These are phyloP conservation scores for Parathielavia appendiculata DNA, from an alignment of 495 filamentous ascomycete genomes.

Conservation along the genomic window DNA sequence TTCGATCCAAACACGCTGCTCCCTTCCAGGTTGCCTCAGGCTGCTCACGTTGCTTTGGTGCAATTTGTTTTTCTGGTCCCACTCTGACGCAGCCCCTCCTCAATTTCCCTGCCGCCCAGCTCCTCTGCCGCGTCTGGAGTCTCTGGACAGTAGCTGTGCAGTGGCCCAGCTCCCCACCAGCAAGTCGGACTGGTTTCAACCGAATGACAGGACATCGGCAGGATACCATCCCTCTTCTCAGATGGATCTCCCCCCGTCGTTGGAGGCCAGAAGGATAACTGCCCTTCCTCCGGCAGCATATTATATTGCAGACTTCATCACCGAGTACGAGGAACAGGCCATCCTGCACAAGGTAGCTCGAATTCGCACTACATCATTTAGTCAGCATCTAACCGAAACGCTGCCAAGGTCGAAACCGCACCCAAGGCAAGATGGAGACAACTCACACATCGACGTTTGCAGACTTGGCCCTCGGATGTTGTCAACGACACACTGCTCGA, in stretches of 20 bases:
- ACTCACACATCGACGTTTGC: slow-evolving; percentile 79
- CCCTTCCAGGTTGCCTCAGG: too few species aligned
- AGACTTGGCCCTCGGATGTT: slow-evolving; percentile 82
- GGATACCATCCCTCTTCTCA: slow-evolving; percentile 11
- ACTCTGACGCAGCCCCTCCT: background rate
- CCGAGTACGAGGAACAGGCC: slow-evolving; percentile 61
- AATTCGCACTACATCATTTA: slow-evolving; percentile 4
- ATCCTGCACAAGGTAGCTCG: slow-evolving; percentile 62
- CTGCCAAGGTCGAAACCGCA: slow-evolving; percentile 46
- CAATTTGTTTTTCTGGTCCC: too few species aligned
- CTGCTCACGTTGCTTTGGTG: too few species aligned
- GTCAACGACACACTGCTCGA: slow-evolving; percentile 68
- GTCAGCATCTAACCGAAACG: slow-evolving; percentile 19
- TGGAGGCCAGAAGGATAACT: slow-evolving; percentile 51
- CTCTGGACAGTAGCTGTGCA: too few species aligned
- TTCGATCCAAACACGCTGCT: too few species aligned
- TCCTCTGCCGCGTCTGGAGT: too few species aligned
- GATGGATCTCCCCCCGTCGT: slow-evolving; percentile 36
- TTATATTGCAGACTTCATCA: slow-evolving; percentile 87
- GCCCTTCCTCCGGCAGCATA: slow-evolving; percentile 63
- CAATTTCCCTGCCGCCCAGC: slow-evolving; percentile 12
- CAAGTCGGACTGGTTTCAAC: background rate
- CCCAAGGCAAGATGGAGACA: slow-evolving; percentile 79
- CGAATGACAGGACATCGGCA: background rate
- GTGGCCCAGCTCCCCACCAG: background rate